Conservation (phyloP, 2,329 filamentous ascomycete species). For the Aureobasidium lini region DNA sequence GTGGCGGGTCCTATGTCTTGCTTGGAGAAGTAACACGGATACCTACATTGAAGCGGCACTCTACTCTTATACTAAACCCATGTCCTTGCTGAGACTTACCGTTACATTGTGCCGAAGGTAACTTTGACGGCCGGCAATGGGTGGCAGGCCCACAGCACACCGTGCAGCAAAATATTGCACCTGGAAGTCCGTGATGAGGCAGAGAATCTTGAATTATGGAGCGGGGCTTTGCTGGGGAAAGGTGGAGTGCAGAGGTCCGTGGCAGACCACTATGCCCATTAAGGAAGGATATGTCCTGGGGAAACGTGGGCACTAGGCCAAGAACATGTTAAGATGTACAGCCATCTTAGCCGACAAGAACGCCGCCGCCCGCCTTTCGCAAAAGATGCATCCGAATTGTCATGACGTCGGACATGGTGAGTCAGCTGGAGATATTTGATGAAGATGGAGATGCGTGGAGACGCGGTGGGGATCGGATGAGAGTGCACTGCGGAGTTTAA, state of each 20-base stretch:
- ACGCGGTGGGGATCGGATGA: background rate
- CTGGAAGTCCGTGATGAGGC: background rate
- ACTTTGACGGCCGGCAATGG: background rate
- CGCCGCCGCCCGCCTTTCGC: background rate
- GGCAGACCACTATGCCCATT: background rate
- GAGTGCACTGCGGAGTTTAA: background rate
- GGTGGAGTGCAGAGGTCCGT: background rate
- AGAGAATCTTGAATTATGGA: background rate
- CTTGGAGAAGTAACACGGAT: background rate
- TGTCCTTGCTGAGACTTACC: background rate
- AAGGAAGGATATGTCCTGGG: background rate
- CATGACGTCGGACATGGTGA: slow-evolving; percentile 2
- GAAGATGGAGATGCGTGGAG: background rate
- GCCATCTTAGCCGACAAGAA: slow-evolving; percentile 2
- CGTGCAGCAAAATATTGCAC: background rate
- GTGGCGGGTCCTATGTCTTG: background rate
- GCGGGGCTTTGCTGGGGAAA: background rate
- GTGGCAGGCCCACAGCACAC: background rate
- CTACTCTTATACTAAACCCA: background rate
- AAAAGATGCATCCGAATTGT: background rate
- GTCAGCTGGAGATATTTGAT: background rate
- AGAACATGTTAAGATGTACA: background rate
- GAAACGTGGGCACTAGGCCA: background rate
- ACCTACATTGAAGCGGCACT: background rate
- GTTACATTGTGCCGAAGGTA: background rate